phyloP scores from a whole-genome alignment of 495 filamentous ascomycete genomes.

The Arthonia radiata region DNA sequence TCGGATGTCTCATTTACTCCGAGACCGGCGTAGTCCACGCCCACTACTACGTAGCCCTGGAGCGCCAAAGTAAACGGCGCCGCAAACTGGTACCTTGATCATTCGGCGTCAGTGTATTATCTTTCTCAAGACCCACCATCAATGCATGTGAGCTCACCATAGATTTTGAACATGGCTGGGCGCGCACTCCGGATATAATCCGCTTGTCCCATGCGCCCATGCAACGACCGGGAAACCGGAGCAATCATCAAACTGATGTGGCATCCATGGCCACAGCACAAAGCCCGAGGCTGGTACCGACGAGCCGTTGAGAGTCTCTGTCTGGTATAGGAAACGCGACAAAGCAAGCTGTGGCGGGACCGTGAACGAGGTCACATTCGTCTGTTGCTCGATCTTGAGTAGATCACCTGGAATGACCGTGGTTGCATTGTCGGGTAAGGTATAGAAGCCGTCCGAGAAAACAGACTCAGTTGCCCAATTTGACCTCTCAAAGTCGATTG shows the following conservation, averaged over 20 bases:
- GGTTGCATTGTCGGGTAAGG: too few relatives aligned
- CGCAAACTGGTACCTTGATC: conserved; percentile 13
- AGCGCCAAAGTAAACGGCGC: conserved; percentile 21
- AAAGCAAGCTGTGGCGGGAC: background rate
- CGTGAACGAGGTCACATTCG: background rate
- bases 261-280: conserved; percentile 24
- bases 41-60: conserved; percentile 27
- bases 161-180: background rate
- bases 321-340: conserved; percentile 18
- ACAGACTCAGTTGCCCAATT: too few relatives aligned
- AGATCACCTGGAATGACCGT: background rate
- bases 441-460: too few relatives aligned
- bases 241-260: background rate
- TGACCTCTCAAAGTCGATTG: too few relatives aligned
- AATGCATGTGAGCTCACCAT: background rate
- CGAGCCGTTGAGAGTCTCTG: conserved; percentile 19
- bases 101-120: background rate
- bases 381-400: background rate
- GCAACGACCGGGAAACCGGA: background rate
- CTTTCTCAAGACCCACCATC: background rate
- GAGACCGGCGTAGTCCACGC: conserved; percentile 28
- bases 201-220: background rate
- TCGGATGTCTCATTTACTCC: conserved; percentile 19
- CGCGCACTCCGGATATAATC: background rate
- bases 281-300: conserved; percentile 23